phyloP scores from a whole-genome alignment of 805 yeast species.

The Metschnikowia proteae region DNA sequence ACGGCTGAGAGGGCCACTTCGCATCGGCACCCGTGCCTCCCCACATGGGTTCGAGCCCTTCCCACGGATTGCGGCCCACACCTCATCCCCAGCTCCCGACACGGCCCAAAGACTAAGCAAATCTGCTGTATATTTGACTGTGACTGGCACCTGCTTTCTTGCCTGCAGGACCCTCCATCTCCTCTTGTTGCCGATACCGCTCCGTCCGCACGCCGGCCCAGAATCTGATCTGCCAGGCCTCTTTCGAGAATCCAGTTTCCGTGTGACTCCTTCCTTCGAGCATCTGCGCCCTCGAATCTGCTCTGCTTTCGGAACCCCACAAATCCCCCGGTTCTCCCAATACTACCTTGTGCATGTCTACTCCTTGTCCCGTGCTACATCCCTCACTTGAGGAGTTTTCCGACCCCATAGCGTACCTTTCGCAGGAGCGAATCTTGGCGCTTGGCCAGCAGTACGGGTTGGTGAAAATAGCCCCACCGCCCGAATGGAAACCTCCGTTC shows the following conservation, averaged over 20 bases:
- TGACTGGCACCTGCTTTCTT: no score
- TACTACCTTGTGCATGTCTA: background rate
- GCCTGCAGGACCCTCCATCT: no score
- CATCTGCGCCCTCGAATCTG: no score
- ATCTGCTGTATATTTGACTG: no score
- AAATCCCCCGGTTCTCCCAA: no score
- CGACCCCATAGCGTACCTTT: constrained; percentile 49
- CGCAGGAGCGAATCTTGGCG: constrained; percentile 34
- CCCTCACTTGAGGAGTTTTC: constrained; percentile 45
- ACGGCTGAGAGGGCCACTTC: background rate
- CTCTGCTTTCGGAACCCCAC: no score
- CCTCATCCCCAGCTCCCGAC: background rate
- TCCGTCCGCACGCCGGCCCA: no score
- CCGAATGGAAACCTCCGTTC: constrained; percentile 52
- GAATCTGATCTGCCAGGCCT: no score
- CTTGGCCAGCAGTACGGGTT: constrained; percentile 49
- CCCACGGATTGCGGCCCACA: background rate
- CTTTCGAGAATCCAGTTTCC: no score
- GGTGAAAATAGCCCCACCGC: constrained; percentile 52
- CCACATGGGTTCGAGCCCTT: background rate
- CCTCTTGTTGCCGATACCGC: no score
- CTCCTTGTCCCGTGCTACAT: constrained; percentile 46
- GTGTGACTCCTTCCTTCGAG: no score
- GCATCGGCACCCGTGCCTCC: constrained; percentile 2
- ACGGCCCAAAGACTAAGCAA: background rate